A percentile compares a stretch with the other conserved stretches of the same genome.
phyloP scores from a whole-genome alignment of 805 yeast genomes.

The Priceomyces haplophilus region DNA sequence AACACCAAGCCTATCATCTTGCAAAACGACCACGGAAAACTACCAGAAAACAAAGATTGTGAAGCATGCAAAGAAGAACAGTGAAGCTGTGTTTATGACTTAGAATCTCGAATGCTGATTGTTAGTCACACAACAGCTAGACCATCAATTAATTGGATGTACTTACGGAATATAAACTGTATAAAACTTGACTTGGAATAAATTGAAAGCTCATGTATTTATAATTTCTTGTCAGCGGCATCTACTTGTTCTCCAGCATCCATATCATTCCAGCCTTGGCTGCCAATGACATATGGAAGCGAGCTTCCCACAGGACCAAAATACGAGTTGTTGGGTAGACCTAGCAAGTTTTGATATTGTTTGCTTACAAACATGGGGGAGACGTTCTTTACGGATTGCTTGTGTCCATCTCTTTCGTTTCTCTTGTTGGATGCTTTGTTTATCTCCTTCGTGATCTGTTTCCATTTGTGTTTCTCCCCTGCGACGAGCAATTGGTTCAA shows the following conservation, averaged over 20 bases:
- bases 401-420: conserved; percentile 6
- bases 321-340: conserved; percentile 47
- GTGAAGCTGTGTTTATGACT: background rate
- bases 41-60: conserved; percentile 12
- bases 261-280: conserved; percentile 44
- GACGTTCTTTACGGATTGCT: conserved; percentile 31
- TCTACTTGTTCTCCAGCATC: conserved; percentile 11
- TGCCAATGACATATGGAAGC: conserved; percentile 48
- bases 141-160: background rate
- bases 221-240: background rate
- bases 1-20: conserved; percentile 7
- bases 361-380: conserved; percentile 54
- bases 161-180: background rate
- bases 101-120: background rate
- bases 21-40: conserved; percentile 1
- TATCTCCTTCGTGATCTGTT: conserved; percentile 46
- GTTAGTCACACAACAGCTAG: too few species aligned
- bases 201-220: too few species aligned
- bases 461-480: conserved; percentile 61
- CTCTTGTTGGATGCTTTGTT: conserved; percentile 17
- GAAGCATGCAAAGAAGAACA: conserved; percentile 13
- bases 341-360: conserved; percentile 53
- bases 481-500: conserved; percentile 45
- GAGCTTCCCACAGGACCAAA: conserved; percentile 47
- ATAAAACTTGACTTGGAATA: background rate